phyloP scores from a whole-genome alignment of 176 grass and related monocot species.

The Poa annua region DNA sequence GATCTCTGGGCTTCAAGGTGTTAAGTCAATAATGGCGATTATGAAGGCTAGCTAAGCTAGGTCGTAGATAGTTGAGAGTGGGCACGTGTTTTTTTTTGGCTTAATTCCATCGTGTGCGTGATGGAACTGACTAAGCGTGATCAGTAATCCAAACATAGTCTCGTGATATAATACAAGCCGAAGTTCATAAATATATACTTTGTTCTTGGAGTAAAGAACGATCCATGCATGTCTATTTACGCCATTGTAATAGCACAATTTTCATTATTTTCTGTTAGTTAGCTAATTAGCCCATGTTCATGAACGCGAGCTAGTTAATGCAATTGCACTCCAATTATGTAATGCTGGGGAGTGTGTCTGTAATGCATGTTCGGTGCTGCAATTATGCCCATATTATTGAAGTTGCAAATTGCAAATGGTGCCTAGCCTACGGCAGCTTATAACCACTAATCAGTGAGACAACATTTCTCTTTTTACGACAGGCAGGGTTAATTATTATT shows the following conservation, averaged over 20 bases:
- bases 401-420: slow-evolving; percentile 3
- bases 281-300: not conserved
- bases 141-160: not conserved
- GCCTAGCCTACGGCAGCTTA: not conserved
- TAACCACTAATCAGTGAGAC: slow-evolving; percentile 1
- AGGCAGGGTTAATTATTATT: not conserved
- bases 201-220: not conserved
- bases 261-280: not conserved
- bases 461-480: not conserved
- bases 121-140: not conserved
- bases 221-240: not conserved
- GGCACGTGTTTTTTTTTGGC: not conserved
- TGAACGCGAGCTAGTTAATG: not conserved
- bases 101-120: not conserved
- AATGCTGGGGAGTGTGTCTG: not conserved
- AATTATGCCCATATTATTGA: slow-evolving; percentile 40
- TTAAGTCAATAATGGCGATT: too few relatives aligned
- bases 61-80: not conserved
- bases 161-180: not conserved
- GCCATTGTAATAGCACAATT: too few relatives aligned
- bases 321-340: not conserved
- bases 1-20: too few relatives aligned
- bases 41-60: not conserved
- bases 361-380: slow-evolving; percentile 37
- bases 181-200: not conserved